Evolutionary conservation across 371 early-diverging fungal genomes (phyloP).

Genomic region (Gilbertella persicaria): DNA sequence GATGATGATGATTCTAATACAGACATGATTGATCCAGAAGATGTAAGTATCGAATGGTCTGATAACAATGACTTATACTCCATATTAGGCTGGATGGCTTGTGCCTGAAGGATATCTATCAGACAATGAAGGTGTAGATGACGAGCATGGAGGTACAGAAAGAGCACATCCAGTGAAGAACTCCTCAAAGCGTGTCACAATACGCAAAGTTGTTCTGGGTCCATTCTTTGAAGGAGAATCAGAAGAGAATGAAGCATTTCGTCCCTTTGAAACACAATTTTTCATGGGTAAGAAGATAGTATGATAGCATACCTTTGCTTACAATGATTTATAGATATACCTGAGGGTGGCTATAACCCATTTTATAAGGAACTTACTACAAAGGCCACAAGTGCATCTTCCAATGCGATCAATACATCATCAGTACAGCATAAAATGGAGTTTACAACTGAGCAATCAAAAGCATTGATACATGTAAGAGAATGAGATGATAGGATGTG

Average conservation of each 20-base stretch:
- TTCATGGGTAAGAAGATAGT: slow-evolving; percentile 19
- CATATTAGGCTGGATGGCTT: slow-evolving; percentile 58
- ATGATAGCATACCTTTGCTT: neutral
- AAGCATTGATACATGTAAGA: slow-evolving; percentile 36
- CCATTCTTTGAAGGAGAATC: slow-evolving; percentile 50
- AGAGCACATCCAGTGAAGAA: neutral
- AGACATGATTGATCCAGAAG: slow-evolving; percentile 49
- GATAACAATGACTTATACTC: neutral
- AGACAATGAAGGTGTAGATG: slow-evolving; percentile 73
- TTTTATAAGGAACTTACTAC: slow-evolving; percentile 22
- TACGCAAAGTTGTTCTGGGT: slow-evolving; percentile 53
- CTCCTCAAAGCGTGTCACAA: slow-evolving; percentile 12
- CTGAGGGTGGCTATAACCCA: slow-evolving; percentile 31
- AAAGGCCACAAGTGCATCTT: slow-evolving; percentile 1
- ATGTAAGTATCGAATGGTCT: slow-evolving; percentile 25
- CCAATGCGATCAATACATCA: neutral
- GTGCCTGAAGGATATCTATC: slow-evolving; percentile 83
- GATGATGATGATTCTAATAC: slow-evolving; percentile 55
- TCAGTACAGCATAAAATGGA: slow-evolving; percentile 1
- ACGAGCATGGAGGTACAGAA: slow-evolving; percentile 40
- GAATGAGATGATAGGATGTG: neutral
- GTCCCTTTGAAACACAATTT: slow-evolving; percentile 27
- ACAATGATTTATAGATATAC: slow-evolving; percentile 4
- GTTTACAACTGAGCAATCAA: slow-evolving; percentile 37
- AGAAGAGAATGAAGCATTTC: slow-evolving; percentile 23